Base-by-base conservation (phyloP, 78 protist species). In the Speleostelium caveatum region DNA sequence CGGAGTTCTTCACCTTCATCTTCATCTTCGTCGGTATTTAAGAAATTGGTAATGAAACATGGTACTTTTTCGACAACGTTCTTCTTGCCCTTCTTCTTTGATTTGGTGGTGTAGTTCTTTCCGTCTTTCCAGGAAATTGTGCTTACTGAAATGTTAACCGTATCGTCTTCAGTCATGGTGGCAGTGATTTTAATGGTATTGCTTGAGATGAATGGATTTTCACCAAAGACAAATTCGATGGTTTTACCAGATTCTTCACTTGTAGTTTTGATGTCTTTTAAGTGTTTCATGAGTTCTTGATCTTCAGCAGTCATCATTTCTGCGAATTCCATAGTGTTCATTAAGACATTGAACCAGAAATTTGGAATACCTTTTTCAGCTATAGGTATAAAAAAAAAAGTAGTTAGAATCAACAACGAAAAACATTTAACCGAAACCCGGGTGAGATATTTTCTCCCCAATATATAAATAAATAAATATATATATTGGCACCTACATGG, bases 81-180 rank as follows among this genome's bases (percentile, higher is more conserved):
- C 51, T 66, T 60, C n/a, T 73, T 32, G 28, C 77, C 42, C 73
- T 87, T 87, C 65, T 67, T 74, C 28, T 63, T 75, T 2, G 16
- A 10, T 60, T 59, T 75, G 16, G 30, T 17, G n/a, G 80, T 61
- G 28, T 74, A 74, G 51, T 74, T 74, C 73, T 87, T 87, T 42
- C 93, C 93, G 19, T 87, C 93, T 68, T 87, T 87, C 86, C 85
- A 87, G 21, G 59, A 22, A 67, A 87, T 75, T 73, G 83, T 79
- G 7, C 65, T 55, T 32, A 45, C 60, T 16, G 42, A 60, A 45
- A 86, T 74, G 7, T 28, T 26, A 19, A 36, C 72, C 16, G 65
- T 22, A 33, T 62, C 92, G 8, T 55, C 80, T 26, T 61, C 86
- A n/a, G 53, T 17, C 24, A 74, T 19, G 83, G 32, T 10, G 35